A percentile compares a stretch with the other conserved stretches of the same genome.
Conservation (phyloP, 2,329 filamentous ascomycete species). For the Claviceps paspali region DNA sequence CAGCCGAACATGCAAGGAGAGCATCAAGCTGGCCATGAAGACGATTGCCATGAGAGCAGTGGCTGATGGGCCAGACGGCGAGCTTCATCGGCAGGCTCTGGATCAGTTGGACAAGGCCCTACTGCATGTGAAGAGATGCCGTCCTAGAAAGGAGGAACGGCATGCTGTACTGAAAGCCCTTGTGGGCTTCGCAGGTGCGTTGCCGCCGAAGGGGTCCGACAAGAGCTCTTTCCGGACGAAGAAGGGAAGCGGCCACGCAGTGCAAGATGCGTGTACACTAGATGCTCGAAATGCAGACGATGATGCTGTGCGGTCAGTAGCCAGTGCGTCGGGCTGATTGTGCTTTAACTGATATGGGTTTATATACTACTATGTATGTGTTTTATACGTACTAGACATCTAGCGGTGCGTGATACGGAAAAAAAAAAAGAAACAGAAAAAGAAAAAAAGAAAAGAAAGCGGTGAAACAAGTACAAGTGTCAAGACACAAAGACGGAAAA, state of each 20-base stretch:
- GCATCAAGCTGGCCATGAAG: slow-evolving; percentile 24
- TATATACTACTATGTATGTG: no score
- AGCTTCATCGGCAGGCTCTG: slow-evolving; percentile 12
- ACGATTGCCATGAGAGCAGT: slow-evolving; percentile 14
- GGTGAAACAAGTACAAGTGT: no score
- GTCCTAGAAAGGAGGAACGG: slow-evolving; percentile 8
- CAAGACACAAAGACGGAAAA: no score
- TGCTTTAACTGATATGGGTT: no score
- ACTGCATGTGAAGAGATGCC: slow-evolving; percentile 12
- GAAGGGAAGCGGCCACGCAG: not conserved
- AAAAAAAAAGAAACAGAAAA: not conserved
- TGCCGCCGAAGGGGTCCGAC: not conserved
- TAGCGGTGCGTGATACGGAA: not conserved
- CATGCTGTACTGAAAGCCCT: slow-evolving; percentile 10
- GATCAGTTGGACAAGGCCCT: slow-evolving; percentile 11
- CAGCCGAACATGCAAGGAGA: slow-evolving; percentile 21
- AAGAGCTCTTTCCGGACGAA: not conserved
- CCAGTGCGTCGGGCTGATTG: slow-evolving; percentile 1
- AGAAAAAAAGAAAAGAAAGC: no score
- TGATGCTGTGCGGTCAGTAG: not conserved
- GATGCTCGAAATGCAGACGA: not conserved
- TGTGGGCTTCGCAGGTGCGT: slow-evolving; percentile 6
- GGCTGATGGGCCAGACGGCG: slow-evolving; percentile 4
- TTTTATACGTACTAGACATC: not conserved
- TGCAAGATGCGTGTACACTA: not conserved